These are phyloP conservation scores for Gautieria morchelliformis DNA, from an alignment of 768 basidiomycete species.

Conservation along the genomic window DNA sequence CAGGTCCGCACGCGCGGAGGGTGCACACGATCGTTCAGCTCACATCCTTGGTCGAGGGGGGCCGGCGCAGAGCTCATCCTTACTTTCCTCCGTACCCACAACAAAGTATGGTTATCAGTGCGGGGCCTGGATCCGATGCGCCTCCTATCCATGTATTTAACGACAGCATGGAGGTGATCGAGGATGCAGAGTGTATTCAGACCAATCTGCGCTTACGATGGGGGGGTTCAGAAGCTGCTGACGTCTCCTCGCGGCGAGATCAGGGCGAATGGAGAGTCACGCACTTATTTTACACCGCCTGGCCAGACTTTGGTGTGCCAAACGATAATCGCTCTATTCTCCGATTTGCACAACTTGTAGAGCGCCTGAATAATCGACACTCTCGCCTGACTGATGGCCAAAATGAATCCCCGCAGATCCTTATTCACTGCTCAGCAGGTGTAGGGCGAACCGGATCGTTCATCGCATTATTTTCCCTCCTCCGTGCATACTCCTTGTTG, in stretches of 20 bases:
- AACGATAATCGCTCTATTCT: constrained; percentile 48
- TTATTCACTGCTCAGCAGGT: constrained; percentile 82
- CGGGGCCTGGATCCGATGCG: constrained; percentile 33
- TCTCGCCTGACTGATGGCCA: constrained; percentile 14
- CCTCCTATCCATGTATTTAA: constrained; percentile 52
- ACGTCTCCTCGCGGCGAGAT: constrained; percentile 11
- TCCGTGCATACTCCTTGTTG: constrained; percentile 49
- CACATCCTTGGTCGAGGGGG: constrained; percentile 61
- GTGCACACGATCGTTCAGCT: constrained; percentile 77
- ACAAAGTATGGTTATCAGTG: constrained; percentile 29
- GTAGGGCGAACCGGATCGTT: constrained; percentile 83
- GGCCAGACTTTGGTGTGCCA: constrained; percentile 86
- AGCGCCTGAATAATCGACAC: constrained; percentile 40
- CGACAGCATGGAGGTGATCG: constrained; percentile 31
- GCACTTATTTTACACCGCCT: constrained; percentile 64
- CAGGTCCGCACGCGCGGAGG: constrained; percentile 11
- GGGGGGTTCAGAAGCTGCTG: constrained; percentile 19
- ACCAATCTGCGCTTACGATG: constrained; percentile 47
- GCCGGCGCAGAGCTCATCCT: constrained; percentile 61
- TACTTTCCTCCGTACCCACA: constrained; percentile 60
- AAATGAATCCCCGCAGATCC: constrained; percentile 64
- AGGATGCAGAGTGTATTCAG: constrained; percentile 50
- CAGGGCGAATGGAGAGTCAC: constrained; percentile 42
- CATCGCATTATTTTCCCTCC: constrained; percentile 68
- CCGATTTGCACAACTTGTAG: constrained; percentile 55